Evolutionary conservation across 192 early-diverging fungal species (phyloP), one percentile per base, ranked within the genome.

Genomic region (Coemansia brasiliensis): DNA sequence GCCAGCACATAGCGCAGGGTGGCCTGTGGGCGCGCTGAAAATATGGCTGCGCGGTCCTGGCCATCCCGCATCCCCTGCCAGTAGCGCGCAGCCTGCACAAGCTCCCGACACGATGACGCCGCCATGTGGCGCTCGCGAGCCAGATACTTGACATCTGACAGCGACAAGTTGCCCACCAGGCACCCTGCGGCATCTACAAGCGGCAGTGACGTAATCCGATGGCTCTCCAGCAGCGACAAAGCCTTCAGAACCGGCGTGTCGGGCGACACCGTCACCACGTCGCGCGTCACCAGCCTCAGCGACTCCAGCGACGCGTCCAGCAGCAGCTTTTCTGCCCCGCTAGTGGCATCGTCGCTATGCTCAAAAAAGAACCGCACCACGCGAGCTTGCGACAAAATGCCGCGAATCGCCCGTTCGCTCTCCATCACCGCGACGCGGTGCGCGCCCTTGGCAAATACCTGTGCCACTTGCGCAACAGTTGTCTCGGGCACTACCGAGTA

Each of bases 361-460:
- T 87, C 75, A 65, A 87, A 87, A 22, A 94, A 71, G 53, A 84
- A 89, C 41, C 84, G 73, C 6, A 90, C 63, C 0, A 89, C 84
- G 3, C 83, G 80, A 0, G 88, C 88, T 59, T 94, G 90, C 38
- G 92, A 90, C 21, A 92, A 42, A 38, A 92, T 91, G 0, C 92
- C 89, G 48, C 82, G 82, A 52, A 94, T 82, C n/a, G 73, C 22
- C 3, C 63, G 79, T 41, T 85, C 65, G 15, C 72, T 67, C 55
- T 86, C 68, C 79, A 90, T 82, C 2, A 94, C 88, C 0, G 87
- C 87, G 16, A 94, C 89, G 57, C 92, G 83, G 60, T 94, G 92
- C 18, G 86, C 86, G 22, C 89, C 87, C 56, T 80, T 80, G 4
- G 85, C 85, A 65, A 94, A 90, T 24, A 90, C 82, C 37, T 83